Conservation (phyloP, 495 filamentous ascomycete species). For the Daldinia loculata region DNA sequence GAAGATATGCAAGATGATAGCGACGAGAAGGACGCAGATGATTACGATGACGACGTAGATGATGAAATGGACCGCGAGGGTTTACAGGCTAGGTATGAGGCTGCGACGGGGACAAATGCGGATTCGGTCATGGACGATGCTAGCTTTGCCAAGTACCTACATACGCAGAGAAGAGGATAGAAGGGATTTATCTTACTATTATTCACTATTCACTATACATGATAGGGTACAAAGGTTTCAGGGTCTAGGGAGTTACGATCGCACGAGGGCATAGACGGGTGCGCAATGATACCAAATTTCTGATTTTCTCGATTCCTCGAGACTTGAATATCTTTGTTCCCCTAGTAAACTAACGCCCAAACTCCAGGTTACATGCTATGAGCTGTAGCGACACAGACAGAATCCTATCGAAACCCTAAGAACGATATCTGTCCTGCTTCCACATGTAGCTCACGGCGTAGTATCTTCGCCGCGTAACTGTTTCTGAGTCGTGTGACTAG, state of each 20-base stretch:
- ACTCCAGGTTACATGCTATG: slow-evolving; percentile 1
- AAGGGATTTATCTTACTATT: not conserved
- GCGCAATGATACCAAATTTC: slow-evolving; percentile 56
- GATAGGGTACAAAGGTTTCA: slow-evolving; percentile 14
- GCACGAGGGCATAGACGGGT: slow-evolving; percentile 1
- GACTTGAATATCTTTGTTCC: not conserved
- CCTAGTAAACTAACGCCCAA: slow-evolving; percentile 27
- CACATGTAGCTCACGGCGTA: not conserved
- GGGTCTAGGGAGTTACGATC: not conserved
- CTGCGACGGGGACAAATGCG: slow-evolving; percentile 60
- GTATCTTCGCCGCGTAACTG: not conserved
- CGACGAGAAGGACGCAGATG: slow-evolving; percentile 56
- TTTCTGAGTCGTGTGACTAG: not conserved
- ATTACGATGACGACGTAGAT: slow-evolving; percentile 57
- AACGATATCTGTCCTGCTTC: not conserved
- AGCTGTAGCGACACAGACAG: not conserved
- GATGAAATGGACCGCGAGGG: slow-evolving; percentile 65
- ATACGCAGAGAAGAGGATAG: slow-evolving; percentile 45
- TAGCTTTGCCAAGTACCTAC: slow-evolving; percentile 68
- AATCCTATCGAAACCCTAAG: not conserved
- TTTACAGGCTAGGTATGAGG: slow-evolving; percentile 67
- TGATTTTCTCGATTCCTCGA: slow-evolving; percentile 29
- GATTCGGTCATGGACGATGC: slow-evolving; percentile 61
- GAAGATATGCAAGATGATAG: slow-evolving; percentile 55
- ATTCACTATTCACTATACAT: not conserved